Conservation (phyloP, 2,329 filamentous ascomycete genomes). For the Aureobasidium sp. region DNA sequence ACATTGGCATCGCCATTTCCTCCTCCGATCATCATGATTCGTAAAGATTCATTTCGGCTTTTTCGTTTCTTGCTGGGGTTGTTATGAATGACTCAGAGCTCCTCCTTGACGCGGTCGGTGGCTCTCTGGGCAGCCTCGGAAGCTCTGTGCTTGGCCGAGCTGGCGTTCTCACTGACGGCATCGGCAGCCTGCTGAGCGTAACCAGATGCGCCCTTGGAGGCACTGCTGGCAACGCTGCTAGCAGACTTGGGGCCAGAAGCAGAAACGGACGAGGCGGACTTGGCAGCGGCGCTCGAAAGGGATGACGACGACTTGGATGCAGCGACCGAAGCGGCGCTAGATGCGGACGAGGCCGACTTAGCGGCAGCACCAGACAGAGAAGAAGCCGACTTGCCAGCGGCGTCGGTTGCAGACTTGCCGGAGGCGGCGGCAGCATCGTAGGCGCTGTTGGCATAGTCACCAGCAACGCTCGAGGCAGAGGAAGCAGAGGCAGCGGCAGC, state of each 20-base stretch:
- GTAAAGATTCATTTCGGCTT: constrained; percentile 10
- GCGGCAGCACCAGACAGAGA: constrained; percentile 20
- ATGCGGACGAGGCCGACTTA: constrained; percentile 23
- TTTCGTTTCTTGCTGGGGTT: not conserved
- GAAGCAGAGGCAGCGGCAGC: constrained; percentile 20
- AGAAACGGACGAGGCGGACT: constrained; percentile 23
- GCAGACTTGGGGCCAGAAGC: constrained; percentile 19
- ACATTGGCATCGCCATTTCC: not conserved
- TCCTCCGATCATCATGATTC: constrained; percentile 13
- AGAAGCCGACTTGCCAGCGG: constrained; percentile 48
- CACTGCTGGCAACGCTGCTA: constrained; percentile 12
- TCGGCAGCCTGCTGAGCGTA: constrained; percentile 24
- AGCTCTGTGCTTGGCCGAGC: constrained; percentile 27
- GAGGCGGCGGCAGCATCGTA: constrained; percentile 35
- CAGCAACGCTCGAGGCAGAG: constrained; percentile 48
- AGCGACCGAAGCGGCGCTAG: constrained; percentile 17
- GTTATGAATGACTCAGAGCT: constrained; percentile 33
- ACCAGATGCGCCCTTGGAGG: constrained; percentile 24
- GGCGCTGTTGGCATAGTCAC: constrained; percentile 37
- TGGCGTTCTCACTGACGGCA: constrained; percentile 28
- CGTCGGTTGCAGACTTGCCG: constrained; percentile 36
- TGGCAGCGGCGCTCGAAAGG: constrained; percentile 27
- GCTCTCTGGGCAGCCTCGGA: constrained; percentile 26
- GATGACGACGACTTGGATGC: constrained; percentile 29
- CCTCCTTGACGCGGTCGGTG: constrained; percentile 35